phyloP scores from a whole-genome alignment of 768 basidiomycete genomes.

The Boletus huronensis region DNA sequence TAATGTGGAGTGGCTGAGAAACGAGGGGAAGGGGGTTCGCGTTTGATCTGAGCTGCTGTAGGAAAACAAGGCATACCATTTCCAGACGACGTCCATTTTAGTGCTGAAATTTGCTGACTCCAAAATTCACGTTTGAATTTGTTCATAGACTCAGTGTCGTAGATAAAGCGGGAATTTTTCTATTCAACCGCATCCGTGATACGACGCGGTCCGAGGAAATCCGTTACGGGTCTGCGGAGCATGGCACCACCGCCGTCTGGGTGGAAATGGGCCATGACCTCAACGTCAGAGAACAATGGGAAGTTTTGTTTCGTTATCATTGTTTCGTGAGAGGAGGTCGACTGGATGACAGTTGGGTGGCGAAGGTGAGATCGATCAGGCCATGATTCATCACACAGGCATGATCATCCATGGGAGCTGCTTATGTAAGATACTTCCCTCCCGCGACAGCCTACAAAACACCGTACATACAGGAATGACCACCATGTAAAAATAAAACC shows the following conservation, averaged over 20 bases:
- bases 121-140: slow-evolving; percentile 1
- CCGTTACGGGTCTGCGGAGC: neutral
- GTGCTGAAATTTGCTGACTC: neutral
- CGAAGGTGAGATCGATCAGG: neutral
- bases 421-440: slow-evolving; percentile 14
- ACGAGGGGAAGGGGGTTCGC: neutral
- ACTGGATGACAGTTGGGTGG: neutral
- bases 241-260: neutral
- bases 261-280: neutral
- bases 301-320: neutral
- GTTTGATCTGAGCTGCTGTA: slow-evolving; percentile 7
- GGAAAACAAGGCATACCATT: slow-evolving; percentile 23
- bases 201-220: neutral
- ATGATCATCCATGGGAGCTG: neutral
- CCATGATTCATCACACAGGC: too few species aligned
- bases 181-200: neutral
- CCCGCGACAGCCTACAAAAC: neutral
- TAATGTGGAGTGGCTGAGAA: neutral
- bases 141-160: slow-evolving; percentile 4
- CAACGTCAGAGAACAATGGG: slow-evolving; percentile 1
- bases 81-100: slow-evolving; percentile 11
- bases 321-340: slow-evolving; percentile 4
- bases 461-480: neutral
- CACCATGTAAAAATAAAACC: neutral
- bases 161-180: neutral